Evolutionary conservation across 768 basidiomycete species (phyloP), one percentile per base, ranked within the genome.

Genomic region (Leucogyrophana mollusca): DNA sequence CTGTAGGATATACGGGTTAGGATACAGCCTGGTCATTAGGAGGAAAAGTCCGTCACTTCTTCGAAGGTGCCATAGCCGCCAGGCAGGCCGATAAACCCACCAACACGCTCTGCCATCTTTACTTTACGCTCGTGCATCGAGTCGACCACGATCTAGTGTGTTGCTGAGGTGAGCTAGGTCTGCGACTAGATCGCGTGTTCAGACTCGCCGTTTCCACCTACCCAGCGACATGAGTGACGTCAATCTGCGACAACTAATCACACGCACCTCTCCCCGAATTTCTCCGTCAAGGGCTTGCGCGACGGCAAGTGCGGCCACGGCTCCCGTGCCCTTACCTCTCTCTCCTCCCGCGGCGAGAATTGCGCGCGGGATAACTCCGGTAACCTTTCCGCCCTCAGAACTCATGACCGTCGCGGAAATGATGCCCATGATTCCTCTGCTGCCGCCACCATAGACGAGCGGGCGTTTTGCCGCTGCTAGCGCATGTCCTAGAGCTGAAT

Each of bases 31-130:
- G 27, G 13, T 30, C 38, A 34, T 2, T 10, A 39, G 17, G n/a
- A n/a, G 43, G 63, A 49, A 6, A 30, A 22, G 86, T 7, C 35
- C 9, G n/a, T 5, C 46, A 66, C 89, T 78, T 97, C 95, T 68
- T 99, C 96, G 52, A 92, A 90, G 0, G 94, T 97, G 8, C 95
- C 95, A 59, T 82, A 96, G 0, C 95, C 95, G n/a, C 95, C 95
- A 1, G 95, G 94, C n/a, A 99, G 71, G 9, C 84, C 90, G 37
- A 97, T 70, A 56, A 99, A 99, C 0, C 83, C 94, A 13, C 78
- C 75, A 0, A 80, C 80, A 8, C 87, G 73, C 52, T 78, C 78
- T 0, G 94, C 93, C 94, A 98, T 96, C 61, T 88, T 82, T 8
- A 87, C 74, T 59, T 97, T 97, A 11, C 94, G 82, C 56, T 94